A percentile compares a stretch with the other conserved stretches of the same genome.
Conservation (phyloP, 345 rosid genomes). For the Bruguiera sexangula region DNA sequence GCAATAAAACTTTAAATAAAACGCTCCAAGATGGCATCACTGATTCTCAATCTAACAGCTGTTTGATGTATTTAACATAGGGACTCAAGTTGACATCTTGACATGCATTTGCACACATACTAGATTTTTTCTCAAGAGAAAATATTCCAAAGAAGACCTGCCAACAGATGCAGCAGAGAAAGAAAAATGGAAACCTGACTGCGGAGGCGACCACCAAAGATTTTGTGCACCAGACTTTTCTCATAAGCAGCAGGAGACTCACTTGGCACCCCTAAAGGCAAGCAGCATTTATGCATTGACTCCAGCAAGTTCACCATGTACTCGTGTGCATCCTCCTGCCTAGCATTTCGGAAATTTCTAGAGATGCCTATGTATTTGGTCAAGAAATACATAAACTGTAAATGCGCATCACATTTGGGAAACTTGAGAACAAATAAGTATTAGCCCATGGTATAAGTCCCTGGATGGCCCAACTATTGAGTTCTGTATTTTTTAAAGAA, state of each 20-base stretch:
- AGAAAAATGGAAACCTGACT: conserved; percentile 60
- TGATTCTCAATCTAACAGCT: too few species aligned
- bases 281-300: conserved; percentile 95
- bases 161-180: background rate
- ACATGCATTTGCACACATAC: too few species aligned
- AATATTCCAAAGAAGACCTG: too few species aligned
- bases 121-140: too few species aligned
- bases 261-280: conserved; percentile 88
- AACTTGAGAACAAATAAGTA: too few species aligned
- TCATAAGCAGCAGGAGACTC: conserved; percentile 89
- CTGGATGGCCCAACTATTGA: background rate
- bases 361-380: conserved; percentile 70
- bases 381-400: conserved; percentile 26
- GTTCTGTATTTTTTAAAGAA: background rate
- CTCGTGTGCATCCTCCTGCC: conserved; percentile 98
- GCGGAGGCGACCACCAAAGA: conserved; percentile 89
- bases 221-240: conserved; percentile 89
- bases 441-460: background rate
- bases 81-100: too few species aligned
- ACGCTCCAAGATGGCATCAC: too few species aligned
- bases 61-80: too few species aligned
- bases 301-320: conserved; percentile 93
- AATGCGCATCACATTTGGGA: background rate
- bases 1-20: too few species aligned
- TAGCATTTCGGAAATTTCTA: conserved; percentile 64